Conservation (phyloP, 192 early-diverging fungal genomes). For the Entomortierella chlamydospora region DNA sequence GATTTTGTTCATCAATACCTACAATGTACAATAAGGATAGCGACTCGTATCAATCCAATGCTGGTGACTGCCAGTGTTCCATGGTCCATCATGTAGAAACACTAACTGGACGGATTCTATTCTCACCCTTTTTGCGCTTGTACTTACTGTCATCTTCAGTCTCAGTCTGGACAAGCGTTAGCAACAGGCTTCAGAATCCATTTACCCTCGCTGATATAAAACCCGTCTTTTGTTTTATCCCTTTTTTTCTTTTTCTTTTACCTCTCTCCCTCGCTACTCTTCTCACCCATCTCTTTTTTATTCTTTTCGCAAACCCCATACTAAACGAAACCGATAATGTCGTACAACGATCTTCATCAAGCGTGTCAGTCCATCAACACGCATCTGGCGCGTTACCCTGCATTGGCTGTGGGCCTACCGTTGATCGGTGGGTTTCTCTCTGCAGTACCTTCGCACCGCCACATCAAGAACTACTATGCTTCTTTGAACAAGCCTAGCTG, state of each 20-base stretch:
- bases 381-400: conserved; percentile 43
- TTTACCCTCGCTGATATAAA: not conserved
- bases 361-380: conserved; percentile 45
- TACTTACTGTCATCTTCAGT: not conserved
- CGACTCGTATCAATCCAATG: too few relatives aligned
- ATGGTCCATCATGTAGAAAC: not conserved
- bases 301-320: not conserved
- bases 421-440: conserved; percentile 49
- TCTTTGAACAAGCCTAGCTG: conserved; percentile 24
- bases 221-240: not conserved
- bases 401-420: conserved; percentile 40
- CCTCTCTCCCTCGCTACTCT: not conserved
- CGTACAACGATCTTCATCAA: conserved; percentile 28
- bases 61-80: not conserved
- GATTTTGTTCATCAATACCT: too few relatives aligned
- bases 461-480: conserved; percentile 22
- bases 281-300: not conserved
- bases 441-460: conserved; percentile 27
- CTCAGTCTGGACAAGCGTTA: not conserved
- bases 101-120: not conserved
- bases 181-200: too few relatives aligned
- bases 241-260: too few relatives aligned
- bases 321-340: conserved; percentile 5
- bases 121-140: not conserved
- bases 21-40: too few relatives aligned